Conservation (phyloP, 106 monocot genomes). For the Gastrodia elata region DNA sequence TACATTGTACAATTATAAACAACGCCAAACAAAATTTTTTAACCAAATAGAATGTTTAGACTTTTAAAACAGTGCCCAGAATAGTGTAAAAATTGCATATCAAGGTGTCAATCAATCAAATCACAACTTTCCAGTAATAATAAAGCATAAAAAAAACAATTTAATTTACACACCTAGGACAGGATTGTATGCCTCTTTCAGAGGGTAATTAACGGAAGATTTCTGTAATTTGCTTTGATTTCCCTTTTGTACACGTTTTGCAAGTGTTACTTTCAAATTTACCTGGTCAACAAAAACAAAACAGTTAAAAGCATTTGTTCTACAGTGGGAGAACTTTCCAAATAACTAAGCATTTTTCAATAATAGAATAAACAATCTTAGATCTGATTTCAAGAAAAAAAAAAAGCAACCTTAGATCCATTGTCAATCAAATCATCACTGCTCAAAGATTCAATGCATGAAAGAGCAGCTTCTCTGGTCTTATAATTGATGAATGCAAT, state of each 20-base stretch:
- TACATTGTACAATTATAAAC: neutral
- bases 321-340: neutral
- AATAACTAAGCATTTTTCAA: neutral
- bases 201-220: constrained; percentile 24
- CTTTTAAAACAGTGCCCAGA: neutral
- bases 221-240: constrained; percentile 53
- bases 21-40: neutral
- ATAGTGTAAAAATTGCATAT: neutral
- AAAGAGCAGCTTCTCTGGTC: constrained; percentile 73
- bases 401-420: constrained; percentile 50
- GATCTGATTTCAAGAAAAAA: constrained; percentile 33
- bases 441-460: constrained; percentile 68
- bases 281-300: constrained; percentile 30
- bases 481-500: constrained; percentile 82
- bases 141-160: constrained; percentile 1
- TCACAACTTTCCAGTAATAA: neutral
- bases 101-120: neutral
- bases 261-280: constrained; percentile 73
- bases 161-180: constrained; percentile 39
- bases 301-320: neutral
- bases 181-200: constrained; percentile 35
- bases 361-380: constrained; percentile 42
- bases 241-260: constrained; percentile 61
- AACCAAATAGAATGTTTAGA: neutral
- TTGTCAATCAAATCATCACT: constrained; percentile 42